A percentile compares a stretch with the other conserved stretches of the same genome.
phyloP scores from a whole-genome alignment of 768 basidiomycete genomes.

The Ramaria sp. region DNA sequence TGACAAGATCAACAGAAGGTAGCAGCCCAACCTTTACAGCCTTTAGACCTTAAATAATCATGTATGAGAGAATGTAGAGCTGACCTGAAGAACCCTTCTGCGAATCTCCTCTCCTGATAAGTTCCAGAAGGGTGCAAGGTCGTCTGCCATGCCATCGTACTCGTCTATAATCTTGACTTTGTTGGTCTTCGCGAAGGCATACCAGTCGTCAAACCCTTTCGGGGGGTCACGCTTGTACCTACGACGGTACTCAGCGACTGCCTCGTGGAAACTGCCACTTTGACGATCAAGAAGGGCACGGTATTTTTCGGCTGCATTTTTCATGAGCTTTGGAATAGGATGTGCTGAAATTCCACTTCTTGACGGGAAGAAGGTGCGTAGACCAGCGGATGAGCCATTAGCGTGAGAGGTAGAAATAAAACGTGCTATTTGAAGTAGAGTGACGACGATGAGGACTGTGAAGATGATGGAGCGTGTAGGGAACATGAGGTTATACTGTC shows the following conservation, averaged over 20 bases:
- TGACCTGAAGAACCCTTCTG: slow-evolving; percentile 48
- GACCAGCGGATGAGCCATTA: background rate
- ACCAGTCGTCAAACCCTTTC: slow-evolving; percentile 88
- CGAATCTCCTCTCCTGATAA: slow-evolving; percentile 65
- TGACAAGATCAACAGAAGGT: slow-evolving; percentile 78
- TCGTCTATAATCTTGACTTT: slow-evolving; percentile 80
- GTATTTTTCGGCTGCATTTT: slow-evolving; percentile 68
- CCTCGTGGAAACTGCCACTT: slow-evolving; percentile 67
- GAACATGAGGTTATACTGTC: too few species aligned
- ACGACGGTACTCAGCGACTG: slow-evolving; percentile 71
- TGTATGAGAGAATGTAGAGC: slow-evolving; percentile 10
- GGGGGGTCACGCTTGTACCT: slow-evolving; percentile 78
- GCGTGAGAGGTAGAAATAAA: background rate
- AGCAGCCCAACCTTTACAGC: slow-evolving; percentile 52
- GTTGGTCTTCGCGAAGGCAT: slow-evolving; percentile 63
- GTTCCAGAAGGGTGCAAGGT: slow-evolving; percentile 79
- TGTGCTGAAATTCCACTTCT: slow-evolving; percentile 28
- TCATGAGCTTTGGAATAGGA: slow-evolving; percentile 80
- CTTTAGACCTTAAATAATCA: background rate
- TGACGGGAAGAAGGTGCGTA: background rate
- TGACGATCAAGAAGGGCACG: slow-evolving; percentile 57
- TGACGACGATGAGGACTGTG: background rate
- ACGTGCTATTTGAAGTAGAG: background rate
- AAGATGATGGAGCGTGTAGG: background rate
- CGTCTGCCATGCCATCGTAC: slow-evolving; percentile 69